A percentile compares a stretch with the other conserved stretches of the same genome.
These are phyloP conservation scores for Sarocladiaceae sp. DNA, from an alignment of 2,329 filamentous ascomycete species.

Conservation along the genomic window DNA sequence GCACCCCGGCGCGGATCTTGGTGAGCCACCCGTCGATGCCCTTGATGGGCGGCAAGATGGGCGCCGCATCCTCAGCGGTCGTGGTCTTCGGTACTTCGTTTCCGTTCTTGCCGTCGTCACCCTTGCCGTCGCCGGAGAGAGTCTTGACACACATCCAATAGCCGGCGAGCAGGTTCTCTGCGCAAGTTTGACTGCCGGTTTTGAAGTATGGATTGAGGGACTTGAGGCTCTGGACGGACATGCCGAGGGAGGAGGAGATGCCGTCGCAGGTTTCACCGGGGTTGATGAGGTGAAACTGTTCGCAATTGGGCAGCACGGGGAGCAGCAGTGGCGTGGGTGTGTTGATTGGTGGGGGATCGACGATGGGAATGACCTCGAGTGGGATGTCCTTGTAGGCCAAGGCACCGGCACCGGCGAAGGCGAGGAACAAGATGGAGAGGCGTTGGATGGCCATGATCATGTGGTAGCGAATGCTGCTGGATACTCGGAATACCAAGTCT, in stretches of 20 bases:
- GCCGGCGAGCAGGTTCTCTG: slow-evolving; percentile 6
- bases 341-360: slow-evolving; percentile 2
- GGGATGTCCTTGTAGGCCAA: neutral
- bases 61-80: neutral
- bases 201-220: slow-evolving; percentile 6
- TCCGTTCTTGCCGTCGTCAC: too few species aligned
- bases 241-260: neutral
- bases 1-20: too few species aligned
- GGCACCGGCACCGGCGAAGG: neutral
- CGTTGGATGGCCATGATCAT: neutral
- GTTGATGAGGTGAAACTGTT: slow-evolving; percentile 8
- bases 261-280: slow-evolving; percentile 10
- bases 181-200: slow-evolving; percentile 9
- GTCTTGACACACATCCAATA: slow-evolving; percentile 18
- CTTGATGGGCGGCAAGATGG: neutral
- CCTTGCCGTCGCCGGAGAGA: neutral
- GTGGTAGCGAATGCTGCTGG: too few species aligned
- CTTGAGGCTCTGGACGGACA: neutral
- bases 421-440: neutral
- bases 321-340: slow-evolving; percentile 9
- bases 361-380: neutral
- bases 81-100: too few species aligned
- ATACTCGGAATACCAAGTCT: too few species aligned
- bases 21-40: too few species aligned
- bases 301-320: slow-evolving; percentile 9